Evolutionary conservation across 495 filamentous ascomycete species (phyloP).

Genomic region (Neurospora sp.): DNA sequence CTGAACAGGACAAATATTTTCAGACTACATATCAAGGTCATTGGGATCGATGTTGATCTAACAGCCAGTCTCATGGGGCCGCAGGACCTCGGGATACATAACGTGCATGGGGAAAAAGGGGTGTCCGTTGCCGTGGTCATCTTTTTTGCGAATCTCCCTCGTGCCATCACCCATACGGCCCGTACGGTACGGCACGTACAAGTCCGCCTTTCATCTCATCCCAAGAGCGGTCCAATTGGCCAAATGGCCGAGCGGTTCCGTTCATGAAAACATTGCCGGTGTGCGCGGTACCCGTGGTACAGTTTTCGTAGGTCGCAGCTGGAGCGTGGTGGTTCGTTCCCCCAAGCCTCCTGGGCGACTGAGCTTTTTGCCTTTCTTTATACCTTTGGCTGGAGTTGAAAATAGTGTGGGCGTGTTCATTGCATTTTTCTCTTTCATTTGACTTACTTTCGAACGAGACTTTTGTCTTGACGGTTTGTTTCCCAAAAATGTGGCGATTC

Average conservation of each 20-base stretch:
- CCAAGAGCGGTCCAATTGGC: not conserved
- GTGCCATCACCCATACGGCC: not conserved
- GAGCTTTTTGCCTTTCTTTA: not conserved
- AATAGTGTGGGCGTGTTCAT: not conserved
- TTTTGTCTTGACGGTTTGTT: not conserved
- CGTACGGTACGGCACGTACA: not conserved
- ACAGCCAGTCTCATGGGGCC: not conserved
- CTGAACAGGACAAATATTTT: not conserved
- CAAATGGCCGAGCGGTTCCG: not conserved
- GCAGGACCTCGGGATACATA: not conserved
- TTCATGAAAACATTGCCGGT: not conserved
- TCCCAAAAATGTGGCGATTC: not conserved
- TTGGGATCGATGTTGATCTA: not conserved
- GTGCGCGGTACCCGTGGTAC: not conserved
- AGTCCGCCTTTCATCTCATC: not conserved
- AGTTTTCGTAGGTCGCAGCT: not conserved
- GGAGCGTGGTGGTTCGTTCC: not conserved
- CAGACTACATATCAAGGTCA: not conserved
- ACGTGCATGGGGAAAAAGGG: not conserved
- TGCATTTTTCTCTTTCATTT: not conserved
- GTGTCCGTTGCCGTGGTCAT: not conserved
- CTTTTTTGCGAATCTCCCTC: not conserved
- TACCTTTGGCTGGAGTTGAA: not conserved
- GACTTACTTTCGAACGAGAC: not conserved
- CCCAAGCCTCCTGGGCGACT: not conserved